Conservation (phyloP, 371 early-diverging fungal genomes). For the Mortierella sp. region DNA sequence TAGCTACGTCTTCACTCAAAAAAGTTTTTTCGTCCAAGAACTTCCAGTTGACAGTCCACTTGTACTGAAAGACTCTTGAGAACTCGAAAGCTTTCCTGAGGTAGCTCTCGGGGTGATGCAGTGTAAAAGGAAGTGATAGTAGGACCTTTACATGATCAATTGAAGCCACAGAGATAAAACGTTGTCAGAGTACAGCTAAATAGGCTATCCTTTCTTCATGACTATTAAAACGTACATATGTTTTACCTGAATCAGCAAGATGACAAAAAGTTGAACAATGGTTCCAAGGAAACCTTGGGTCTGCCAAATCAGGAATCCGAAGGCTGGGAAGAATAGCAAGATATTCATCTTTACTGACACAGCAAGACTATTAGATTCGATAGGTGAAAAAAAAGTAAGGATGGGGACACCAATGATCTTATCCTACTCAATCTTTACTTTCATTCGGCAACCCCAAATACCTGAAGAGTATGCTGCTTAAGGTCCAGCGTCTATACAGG, state of each 20-base stretch:
- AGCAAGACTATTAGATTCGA: slow-evolving; percentile 70
- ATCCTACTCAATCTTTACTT: not conserved
- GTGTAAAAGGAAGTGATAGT: slow-evolving; percentile 82
- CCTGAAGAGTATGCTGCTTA: slow-evolving; percentile 75
- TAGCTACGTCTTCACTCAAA: slow-evolving; percentile 69
- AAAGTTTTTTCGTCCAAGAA: slow-evolving; percentile 81
- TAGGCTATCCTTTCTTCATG: not conserved
- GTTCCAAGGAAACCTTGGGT: slow-evolving; percentile 67
- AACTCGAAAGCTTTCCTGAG: slow-evolving; percentile 88
- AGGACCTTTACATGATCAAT: slow-evolving; percentile 55
- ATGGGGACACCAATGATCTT: not conserved
- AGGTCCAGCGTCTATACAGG: slow-evolving; percentile 62
- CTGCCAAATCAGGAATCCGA: slow-evolving; percentile 77
- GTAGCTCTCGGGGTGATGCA: slow-evolving; percentile 71
- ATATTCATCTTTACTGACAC: slow-evolving; percentile 95
- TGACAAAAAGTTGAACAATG: slow-evolving; percentile 59
- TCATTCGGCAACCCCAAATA: slow-evolving; percentile 26
- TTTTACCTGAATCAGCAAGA: slow-evolving; percentile 68
- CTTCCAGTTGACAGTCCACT: slow-evolving; percentile 97
- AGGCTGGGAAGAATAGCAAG: slow-evolving; percentile 89
- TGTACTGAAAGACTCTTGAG: slow-evolving; percentile 82
- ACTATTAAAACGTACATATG: not conserved
- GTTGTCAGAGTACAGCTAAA: not conserved
- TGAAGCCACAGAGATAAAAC: slow-evolving; percentile 2
- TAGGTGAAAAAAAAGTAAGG: slow-evolving; percentile 4